phyloP scores from a whole-genome alignment of 768 basidiomycete genomes.

The Termitomyces sp. region DNA sequence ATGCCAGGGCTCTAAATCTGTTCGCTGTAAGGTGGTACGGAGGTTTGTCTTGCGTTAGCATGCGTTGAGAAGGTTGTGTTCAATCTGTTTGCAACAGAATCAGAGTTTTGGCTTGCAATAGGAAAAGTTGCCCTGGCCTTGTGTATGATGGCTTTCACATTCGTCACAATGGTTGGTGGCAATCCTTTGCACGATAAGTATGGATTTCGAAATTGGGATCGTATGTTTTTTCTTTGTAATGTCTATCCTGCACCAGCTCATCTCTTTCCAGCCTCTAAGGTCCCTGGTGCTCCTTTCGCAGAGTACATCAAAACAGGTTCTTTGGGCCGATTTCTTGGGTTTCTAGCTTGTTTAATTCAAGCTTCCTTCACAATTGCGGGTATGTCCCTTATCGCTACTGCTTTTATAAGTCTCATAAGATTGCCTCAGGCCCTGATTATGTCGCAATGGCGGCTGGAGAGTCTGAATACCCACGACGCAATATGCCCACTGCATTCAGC shows the following conservation, averaged over 20 bases:
- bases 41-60: conserved; percentile 22
- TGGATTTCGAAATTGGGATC: conserved; percentile 49
- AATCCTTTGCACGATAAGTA: conserved; percentile 49
- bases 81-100: conserved; percentile 25
- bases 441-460: conserved; percentile 65
- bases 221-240: conserved; percentile 20
- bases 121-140: conserved; percentile 44
- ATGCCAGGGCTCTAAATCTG: conserved; percentile 34
- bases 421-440: conserved; percentile 37
- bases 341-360: conserved; percentile 56
- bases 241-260: neutral
- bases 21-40: conserved; percentile 47
- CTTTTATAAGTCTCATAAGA: neutral
- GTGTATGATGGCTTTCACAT: conserved; percentile 48
- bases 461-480: conserved; percentile 60
- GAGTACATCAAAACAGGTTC: conserved; percentile 50
- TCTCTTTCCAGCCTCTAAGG: conserved; percentile 30
- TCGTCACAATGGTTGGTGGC: conserved; percentile 56
- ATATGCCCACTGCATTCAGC: conserved; percentile 65
- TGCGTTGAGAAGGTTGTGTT: neutral
- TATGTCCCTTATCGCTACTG: conserved; percentile 15
- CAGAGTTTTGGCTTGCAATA: conserved; percentile 50
- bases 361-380: conserved; percentile 60
- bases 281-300: conserved; percentile 47
- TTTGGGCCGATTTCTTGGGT: conserved; percentile 56